These are phyloP conservation scores for Alternaria solani DNA, from an alignment of 2,329 filamentous ascomycete species.

Conservation along the genomic window DNA sequence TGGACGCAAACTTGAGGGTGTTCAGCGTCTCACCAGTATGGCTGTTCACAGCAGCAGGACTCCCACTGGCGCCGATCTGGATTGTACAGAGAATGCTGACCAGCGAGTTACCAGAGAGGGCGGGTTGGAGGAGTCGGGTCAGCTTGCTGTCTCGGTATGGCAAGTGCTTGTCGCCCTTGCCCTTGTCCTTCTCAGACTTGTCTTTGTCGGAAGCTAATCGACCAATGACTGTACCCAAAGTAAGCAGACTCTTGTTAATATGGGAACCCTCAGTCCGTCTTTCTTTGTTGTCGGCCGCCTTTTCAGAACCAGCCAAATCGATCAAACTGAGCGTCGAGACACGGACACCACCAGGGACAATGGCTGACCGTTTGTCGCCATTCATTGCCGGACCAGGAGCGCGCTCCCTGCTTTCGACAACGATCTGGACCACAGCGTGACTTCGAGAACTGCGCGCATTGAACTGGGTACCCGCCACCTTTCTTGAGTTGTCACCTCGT, in stretches of 20 bases:
- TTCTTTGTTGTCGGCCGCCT: slow-evolving; percentile 94
- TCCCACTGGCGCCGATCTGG: slow-evolving; percentile 81
- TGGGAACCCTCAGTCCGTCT: slow-evolving; percentile 92
- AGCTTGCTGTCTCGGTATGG: slow-evolving; percentile 98
- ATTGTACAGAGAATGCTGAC: slow-evolving; percentile 98
- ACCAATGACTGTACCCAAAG: slow-evolving; percentile 92
- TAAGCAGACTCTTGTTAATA: slow-evolving; percentile 97
- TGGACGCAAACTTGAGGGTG: slow-evolving; percentile 94
- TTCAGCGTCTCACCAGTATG: slow-evolving; percentile 92
- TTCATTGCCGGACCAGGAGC: slow-evolving; percentile 63
- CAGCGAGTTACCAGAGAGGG: slow-evolving; percentile 89
- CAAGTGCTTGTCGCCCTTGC: slow-evolving; percentile 89
- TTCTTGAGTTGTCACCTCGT: slow-evolving; percentile 86
- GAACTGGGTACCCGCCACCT: slow-evolving; percentile 95
- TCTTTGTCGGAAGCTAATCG: slow-evolving; percentile 90
- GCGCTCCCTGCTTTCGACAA: slow-evolving; percentile 94
- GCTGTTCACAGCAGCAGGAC: slow-evolving; percentile 72
- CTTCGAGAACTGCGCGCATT: slow-evolving; percentile 96
- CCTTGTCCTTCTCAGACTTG: slow-evolving; percentile 73
- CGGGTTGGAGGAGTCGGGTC: slow-evolving; percentile 88
- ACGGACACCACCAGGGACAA: slow-evolving; percentile 81
- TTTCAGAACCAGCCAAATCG: slow-evolving; percentile 94
- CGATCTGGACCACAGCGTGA: slow-evolving; percentile 98
- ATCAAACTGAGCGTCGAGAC: slow-evolving; percentile 96
- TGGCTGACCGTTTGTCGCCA: slow-evolving; percentile 52